phyloP scores from a whole-genome alignment of 768 basidiomycete genomes.

The Serendipita sp. region DNA sequence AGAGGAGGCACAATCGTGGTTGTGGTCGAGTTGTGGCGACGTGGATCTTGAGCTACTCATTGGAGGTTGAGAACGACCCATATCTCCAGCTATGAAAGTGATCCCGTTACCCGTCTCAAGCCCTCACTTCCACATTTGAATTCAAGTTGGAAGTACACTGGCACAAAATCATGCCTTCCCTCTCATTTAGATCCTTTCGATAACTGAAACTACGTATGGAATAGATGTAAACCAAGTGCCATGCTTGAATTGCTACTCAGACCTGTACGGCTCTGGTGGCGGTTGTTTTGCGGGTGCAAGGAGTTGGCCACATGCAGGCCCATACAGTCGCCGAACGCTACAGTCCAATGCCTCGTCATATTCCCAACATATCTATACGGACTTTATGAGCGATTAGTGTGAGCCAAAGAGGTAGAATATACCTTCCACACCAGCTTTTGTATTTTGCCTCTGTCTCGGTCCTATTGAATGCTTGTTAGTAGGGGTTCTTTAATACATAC shows the following conservation, averaged over 20 bases:
- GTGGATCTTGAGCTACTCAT: too few species aligned
- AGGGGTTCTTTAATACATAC: too few species aligned
- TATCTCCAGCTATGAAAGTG: too few species aligned
- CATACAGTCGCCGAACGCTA: background rate
- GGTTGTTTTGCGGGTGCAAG: background rate
- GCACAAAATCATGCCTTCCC: too few species aligned
- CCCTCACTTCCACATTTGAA: too few species aligned
- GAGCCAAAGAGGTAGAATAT: background rate
- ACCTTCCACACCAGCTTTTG: background rate
- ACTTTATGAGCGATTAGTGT: background rate
- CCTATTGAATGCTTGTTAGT: background rate
- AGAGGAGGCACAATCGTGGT: too few species aligned
- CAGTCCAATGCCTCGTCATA: background rate
- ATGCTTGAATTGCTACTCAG: background rate
- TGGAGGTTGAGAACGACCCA: too few species aligned
- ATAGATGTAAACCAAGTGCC: background rate
- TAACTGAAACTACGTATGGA: background rate
- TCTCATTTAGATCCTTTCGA: background rate
- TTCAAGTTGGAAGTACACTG: too few species aligned
- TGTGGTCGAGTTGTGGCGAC: too few species aligned
- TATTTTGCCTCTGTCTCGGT: background rate
- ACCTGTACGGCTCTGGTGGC: background rate
- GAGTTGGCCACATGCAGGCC: background rate
- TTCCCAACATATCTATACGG: background rate
- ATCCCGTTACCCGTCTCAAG: too few species aligned